Percentiles rank a stretch among this genome's conserved stretches.
Evolutionary conservation across 768 basidiomycete species (phyloP).

Genomic region (Xerocomellus dryophilus): DNA sequence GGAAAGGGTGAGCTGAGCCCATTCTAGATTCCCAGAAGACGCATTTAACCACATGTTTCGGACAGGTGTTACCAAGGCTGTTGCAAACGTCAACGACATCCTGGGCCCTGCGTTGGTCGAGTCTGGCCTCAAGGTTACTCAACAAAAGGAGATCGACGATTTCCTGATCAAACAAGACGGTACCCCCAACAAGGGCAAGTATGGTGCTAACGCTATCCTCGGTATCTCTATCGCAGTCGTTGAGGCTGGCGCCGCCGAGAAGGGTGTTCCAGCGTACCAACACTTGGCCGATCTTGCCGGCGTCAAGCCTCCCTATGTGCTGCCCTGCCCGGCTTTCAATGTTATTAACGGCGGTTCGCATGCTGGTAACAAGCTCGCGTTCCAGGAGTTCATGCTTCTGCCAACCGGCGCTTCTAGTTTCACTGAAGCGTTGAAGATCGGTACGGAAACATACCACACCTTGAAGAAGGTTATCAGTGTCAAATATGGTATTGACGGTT

Average conservation of each 20-base stretch:
- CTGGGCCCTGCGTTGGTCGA: slow-evolving; percentile 90
- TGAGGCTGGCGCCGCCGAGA: slow-evolving; percentile 91
- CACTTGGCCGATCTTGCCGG: slow-evolving; percentile 96
- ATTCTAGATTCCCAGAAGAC: neutral
- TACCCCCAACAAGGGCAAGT: slow-evolving; percentile 97
- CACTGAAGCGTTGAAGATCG: slow-evolving; percentile 98
- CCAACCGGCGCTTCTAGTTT: slow-evolving; percentile 90
- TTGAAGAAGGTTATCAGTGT: slow-evolving; percentile 98
- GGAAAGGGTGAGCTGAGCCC: slow-evolving; percentile 74
- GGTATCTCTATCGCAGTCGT: slow-evolving; percentile 96
- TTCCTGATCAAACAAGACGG: slow-evolving; percentile 98
- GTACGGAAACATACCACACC: slow-evolving; percentile 96
- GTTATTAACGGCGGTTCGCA: slow-evolving; percentile 99
- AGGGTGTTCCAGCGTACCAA: slow-evolving; percentile 92
- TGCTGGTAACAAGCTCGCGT: slow-evolving; percentile 98
- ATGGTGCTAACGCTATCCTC: slow-evolving; percentile 98
- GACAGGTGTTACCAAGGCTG: slow-evolving; percentile 89
- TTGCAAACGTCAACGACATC: slow-evolving; percentile 86
- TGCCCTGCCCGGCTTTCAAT: slow-evolving; percentile 94
- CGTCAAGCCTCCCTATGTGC: slow-evolving; percentile 88
- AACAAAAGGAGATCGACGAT: slow-evolving; percentile 95
- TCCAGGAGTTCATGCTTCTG: slow-evolving; percentile 99
- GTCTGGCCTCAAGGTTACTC: slow-evolving; percentile 75
- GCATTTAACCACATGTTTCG: neutral
- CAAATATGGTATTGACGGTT: slow-evolving; percentile 99